phyloP scores from a whole-genome alignment of 2,329 filamentous ascomycete genomes.

The Didymella pinodella region DNA sequence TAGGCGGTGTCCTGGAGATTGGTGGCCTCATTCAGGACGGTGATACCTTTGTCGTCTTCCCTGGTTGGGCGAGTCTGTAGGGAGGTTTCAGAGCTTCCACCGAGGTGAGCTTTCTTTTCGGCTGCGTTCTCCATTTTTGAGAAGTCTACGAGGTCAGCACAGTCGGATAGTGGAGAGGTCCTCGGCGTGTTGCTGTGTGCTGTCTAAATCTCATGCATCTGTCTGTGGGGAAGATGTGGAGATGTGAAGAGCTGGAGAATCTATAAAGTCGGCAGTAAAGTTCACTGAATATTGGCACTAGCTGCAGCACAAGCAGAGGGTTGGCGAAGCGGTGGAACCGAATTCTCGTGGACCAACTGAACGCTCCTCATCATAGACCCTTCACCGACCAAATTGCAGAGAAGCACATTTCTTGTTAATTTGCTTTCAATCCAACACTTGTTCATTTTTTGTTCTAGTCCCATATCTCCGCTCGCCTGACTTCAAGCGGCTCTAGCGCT shows the following conservation, averaged over 20 bases:
- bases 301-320: neutral
- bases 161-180: neutral
- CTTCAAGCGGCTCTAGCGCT: neutral
- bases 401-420: neutral
- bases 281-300: neutral
- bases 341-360: neutral
- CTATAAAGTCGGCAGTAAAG: neutral
- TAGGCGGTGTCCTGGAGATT: conserved; percentile 52
- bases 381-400: neutral
- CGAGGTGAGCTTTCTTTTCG: neutral
- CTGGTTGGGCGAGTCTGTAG: neutral
- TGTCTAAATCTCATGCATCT: neutral
- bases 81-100: conserved; percentile 1
- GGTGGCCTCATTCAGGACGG: conserved; percentile 30
- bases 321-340: neutral
- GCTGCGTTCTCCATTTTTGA: conserved; percentile 10
- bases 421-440: neutral
- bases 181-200: neutral
- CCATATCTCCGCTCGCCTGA: neutral
- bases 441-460: neutral
- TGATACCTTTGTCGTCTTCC: conserved; percentile 7
- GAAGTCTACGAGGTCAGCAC: neutral
- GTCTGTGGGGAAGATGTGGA: neutral
- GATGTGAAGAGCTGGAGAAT: neutral
- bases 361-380: neutral